phyloP scores from a whole-genome alignment of 2,329 filamentous ascomycete species.

The Parastagonospora nodorum region DNA sequence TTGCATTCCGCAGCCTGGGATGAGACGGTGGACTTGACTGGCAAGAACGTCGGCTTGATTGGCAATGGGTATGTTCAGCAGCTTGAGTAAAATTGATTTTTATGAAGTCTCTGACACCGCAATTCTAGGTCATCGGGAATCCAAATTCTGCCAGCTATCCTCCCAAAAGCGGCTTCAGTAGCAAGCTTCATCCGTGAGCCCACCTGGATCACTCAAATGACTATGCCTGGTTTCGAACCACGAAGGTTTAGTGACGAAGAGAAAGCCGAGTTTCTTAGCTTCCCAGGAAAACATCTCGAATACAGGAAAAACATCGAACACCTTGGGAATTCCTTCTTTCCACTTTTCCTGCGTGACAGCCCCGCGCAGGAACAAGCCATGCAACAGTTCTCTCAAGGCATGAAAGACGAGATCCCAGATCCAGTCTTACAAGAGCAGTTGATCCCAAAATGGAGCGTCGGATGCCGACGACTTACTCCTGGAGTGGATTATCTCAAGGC shows the following conservation, averaged over 20 bases:
- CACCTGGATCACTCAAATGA: slow-evolving; percentile 52
- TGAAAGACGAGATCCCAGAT: neutral
- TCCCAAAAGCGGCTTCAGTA: slow-evolving; percentile 45
- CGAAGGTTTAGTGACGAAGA: neutral
- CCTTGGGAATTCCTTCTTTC: too few species aligned
- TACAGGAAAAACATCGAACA: too few species aligned
- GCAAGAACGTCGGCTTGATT: slow-evolving; percentile 56
- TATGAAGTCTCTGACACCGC: neutral
- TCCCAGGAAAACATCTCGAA: too few species aligned
- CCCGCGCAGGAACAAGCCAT: too few species aligned
- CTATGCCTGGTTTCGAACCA: too few species aligned
- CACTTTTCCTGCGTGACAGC: too few species aligned
- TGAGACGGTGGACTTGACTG: slow-evolving; percentile 48
- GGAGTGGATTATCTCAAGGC: neutral
- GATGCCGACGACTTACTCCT: neutral
- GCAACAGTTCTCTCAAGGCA: neutral
- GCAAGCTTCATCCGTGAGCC: slow-evolving; percentile 53
- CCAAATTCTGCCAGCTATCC: slow-evolving; percentile 54
- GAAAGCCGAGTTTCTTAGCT: neutral
- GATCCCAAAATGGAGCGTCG: neutral
- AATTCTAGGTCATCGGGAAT: slow-evolving; percentile 46
- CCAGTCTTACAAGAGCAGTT: neutral
- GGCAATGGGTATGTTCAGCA: slow-evolving; percentile 45
- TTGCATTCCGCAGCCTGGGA: slow-evolving; percentile 61
- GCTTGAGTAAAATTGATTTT: too few species aligned